A percentile compares a stretch with the other conserved stretches of the same genome.
Evolutionary conservation across 164 flowering plant genomes (phyloP).

Genomic region (Piper betle): DNA sequence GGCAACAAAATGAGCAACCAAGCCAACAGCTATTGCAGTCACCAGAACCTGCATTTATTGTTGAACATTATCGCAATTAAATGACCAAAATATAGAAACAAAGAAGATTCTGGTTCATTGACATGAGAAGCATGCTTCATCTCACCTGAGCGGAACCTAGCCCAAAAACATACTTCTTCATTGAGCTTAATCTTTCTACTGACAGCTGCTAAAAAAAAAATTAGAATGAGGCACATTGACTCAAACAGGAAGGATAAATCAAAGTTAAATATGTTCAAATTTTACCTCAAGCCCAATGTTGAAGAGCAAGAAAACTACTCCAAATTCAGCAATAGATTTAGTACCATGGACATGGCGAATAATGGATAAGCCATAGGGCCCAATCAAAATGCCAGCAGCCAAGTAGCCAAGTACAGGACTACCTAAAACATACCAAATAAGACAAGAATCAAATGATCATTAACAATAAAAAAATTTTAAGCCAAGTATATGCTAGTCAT

Average conservation of each 20-base stretch:
- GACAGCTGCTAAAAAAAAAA: conserved; percentile 60
- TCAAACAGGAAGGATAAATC: background rate
- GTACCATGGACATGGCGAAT: conserved; percentile 97
- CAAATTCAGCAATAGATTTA: conserved; percentile 98
- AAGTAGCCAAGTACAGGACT: conserved; percentile 99
- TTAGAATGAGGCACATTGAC: background rate
- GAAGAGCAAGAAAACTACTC: conserved; percentile 94
- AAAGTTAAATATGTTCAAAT: background rate
- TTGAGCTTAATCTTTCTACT: conserved; percentile 98
- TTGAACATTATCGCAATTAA: too few species aligned
- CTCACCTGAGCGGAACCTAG: conserved; percentile 97
- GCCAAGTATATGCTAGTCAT: background rate
- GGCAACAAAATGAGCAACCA: conserved; percentile 64
- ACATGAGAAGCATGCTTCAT: conserved; percentile 10
- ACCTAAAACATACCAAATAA: conserved; percentile 30
- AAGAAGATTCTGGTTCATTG: background rate
- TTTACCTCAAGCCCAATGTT: conserved; percentile 99
- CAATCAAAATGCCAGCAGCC: conserved; percentile 98
- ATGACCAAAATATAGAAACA: background rate
- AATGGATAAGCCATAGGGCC: conserved; percentile 97
- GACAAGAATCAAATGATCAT: background rate
- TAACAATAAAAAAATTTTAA: background rate
- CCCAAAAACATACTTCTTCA: conserved; percentile 99
- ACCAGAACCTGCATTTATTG: conserved; percentile 56
- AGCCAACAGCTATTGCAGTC: conserved; percentile 77